Percentiles rank a stretch among this genome's conserved stretches.
Evolutionary conservation across 2,329 filamentous ascomycete genomes (phyloP).

Genomic region (Lasiodiplodia hormozganensis): DNA sequence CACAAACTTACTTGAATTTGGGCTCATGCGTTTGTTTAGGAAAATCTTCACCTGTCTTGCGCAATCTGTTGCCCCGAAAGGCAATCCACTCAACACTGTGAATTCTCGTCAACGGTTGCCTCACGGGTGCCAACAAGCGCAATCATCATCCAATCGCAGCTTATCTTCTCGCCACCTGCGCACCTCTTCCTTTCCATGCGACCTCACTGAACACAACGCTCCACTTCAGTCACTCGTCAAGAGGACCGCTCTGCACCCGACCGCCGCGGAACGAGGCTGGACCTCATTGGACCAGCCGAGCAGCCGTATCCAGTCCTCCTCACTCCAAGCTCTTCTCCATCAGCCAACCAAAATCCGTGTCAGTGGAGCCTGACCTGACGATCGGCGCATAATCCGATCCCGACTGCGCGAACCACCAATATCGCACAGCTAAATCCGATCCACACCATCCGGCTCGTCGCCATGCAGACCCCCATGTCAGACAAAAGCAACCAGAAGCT

Average conservation of each 20-base stretch:
- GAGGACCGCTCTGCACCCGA: neutral
- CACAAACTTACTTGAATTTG: no score
- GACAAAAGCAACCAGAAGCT: neutral
- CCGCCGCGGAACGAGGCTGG: neutral
- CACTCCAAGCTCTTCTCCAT: neutral
- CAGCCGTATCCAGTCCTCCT: neutral
- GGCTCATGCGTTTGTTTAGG: no score
- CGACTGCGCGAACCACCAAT: neutral
- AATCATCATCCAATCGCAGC: neutral
- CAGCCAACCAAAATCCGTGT: neutral
- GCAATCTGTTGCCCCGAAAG: neutral
- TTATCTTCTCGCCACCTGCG: neutral
- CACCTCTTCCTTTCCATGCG: neutral
- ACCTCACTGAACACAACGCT: neutral
- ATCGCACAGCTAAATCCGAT: neutral
- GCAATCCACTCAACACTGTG: neutral
- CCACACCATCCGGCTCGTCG: neutral
- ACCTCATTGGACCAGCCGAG: neutral
- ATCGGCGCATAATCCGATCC: neutral
- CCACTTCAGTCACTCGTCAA: neutral
- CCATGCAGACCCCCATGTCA: neutral
- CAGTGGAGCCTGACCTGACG: neutral
- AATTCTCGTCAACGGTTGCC: no score
- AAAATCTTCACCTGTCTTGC: no score
- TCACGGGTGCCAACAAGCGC: no score